Evolutionary conservation across 2,329 filamentous ascomycete species (phyloP), one percentile per base, ranked within the genome.

Genomic region (Colletotrichum australisinense): DNA sequence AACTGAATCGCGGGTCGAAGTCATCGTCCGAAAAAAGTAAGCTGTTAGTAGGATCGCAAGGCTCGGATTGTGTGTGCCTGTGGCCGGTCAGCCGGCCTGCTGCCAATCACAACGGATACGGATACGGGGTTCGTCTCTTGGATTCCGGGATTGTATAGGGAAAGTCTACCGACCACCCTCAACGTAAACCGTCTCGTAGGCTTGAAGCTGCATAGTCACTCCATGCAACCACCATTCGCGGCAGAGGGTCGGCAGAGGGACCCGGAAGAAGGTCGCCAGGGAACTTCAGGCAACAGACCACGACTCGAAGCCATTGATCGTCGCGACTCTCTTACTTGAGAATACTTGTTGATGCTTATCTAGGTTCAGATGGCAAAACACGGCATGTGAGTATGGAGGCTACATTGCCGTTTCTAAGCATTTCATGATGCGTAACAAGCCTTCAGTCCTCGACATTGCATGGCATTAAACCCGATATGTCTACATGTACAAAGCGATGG

Each of bases 51-150:
- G 55, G 14, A n/a, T 42, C 42, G 26, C 12, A 63, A 22, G 57
- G 49, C 32, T 32, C 19, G 38, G 30, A 30, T 19, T 24, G 26
- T 32, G 42, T 49, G 19, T 49, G 42, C 19, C 42, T 49, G 42
- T n/a, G 26, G 19, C 14, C 38, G 65, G 26, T 19, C n/a, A 42
- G 38, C 24, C 19, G 14, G 14, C 12, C 11, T 19, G n/a, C 19
- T 64, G 24, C 56, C 64, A 28, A 14, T 28, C n/a, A 46, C 46
- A 35, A 42, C 32, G 60, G 67, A 73, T 73, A 70, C 71, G 71
- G 71, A 71, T 70, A 71, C 71, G 67, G 69, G 46, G 67, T 73
- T 71, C 70, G 71, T 73, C 62, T 30, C 56, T 65, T 56, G 60
- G 49, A 24, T 16, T 12, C 56, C 56, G 46, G 70, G 67, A 68